Evolutionary conservation across 805 yeast species (phyloP), one percentile per base, ranked within the genome.

Genomic region (Wickerhamomyces ciferrii): DNA sequence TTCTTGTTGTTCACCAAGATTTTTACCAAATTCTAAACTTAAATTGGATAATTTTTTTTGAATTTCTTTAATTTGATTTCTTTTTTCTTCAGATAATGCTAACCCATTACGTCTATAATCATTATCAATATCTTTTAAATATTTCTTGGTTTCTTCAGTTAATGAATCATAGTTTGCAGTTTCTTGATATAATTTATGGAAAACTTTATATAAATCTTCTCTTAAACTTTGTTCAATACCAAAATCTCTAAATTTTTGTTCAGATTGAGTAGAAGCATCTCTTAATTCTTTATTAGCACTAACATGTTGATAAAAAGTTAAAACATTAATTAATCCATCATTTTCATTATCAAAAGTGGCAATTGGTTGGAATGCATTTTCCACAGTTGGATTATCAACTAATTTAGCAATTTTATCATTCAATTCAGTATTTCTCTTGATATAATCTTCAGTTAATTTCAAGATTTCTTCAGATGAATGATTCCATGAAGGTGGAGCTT

Each of bases 281-380:
- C 96, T 75, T 29, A 85, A 59, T n/a, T 66, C 79, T 56, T 81
- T 78, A 51, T 75, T 72, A 19, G 79, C 56, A 3, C 91, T 83
- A 11, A 88, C 91, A 53, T 84, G 83, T 62, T 82, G 88, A 57
- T 80, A 83, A 59, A 88, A 87, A 18, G 83, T 69, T 54, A 86
- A 63, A 53, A 75, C 83, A 54, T 74, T 75, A 24, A 69, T 68
- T 7, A 72, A 43, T 5, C 73, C 72, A 10, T 70, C 63, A 39
- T 72, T 69, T 23, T 64, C 65, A 58, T 85, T 81, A 51, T 79
- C 81, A 44, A 72, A 63, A 34, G 70, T 62, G 21, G 81, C 77
- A 48, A 67, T 71, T 15, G 84, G 82, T 44, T 67, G 62, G 46
- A 87, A 71, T 13, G 81, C 77, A 44, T 68, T 72, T 2, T 79